A percentile compares a stretch with the other conserved stretches of the same genome.
These are phyloP conservation scores for Cynanchum wilfordii DNA, from an alignment of 257 asterid genomes.

Conservation along the genomic window DNA sequence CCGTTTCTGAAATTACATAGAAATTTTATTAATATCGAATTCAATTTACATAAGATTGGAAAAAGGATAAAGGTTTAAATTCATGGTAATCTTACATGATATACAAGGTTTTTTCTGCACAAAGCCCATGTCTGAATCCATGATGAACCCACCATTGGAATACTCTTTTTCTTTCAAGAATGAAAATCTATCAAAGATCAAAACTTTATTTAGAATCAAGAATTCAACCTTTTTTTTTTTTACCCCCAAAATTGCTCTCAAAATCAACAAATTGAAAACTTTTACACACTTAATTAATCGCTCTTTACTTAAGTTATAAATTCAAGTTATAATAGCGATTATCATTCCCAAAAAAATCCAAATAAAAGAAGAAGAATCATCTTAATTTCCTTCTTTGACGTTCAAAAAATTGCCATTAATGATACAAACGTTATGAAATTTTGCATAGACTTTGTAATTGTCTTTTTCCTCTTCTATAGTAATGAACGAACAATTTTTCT, in stretches of 20 bases:
- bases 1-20: conserved; percentile 18
- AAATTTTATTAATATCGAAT: too few relatives aligned
- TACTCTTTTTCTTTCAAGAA: background rate
- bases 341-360: too few relatives aligned
- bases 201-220: background rate
- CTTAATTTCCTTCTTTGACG: background rate
- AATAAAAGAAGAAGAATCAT: too few relatives aligned
- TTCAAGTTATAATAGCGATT: too few relatives aligned
- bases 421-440: background rate
- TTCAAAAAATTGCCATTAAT: background rate
- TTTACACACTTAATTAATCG: too few relatives aligned
- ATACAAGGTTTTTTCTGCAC: conserved; percentile 26
- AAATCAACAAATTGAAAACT: background rate
- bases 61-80: too few relatives aligned
- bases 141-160: conserved; percentile 23
- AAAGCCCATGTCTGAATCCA: conserved; percentile 31
- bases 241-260: background rate
- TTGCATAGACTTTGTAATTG: background rate
- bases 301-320: too few relatives aligned
- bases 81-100: conserved; percentile 16
- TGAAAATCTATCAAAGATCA: background rate
- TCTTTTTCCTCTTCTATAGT: background rate
- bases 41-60: too few relatives aligned
- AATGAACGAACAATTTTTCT: background rate
- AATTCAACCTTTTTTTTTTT: too few relatives aligned